phyloP scores from a whole-genome alignment of 2,329 filamentous ascomycete genomes.

The Tolypocladium cylindrosporum region DNA sequence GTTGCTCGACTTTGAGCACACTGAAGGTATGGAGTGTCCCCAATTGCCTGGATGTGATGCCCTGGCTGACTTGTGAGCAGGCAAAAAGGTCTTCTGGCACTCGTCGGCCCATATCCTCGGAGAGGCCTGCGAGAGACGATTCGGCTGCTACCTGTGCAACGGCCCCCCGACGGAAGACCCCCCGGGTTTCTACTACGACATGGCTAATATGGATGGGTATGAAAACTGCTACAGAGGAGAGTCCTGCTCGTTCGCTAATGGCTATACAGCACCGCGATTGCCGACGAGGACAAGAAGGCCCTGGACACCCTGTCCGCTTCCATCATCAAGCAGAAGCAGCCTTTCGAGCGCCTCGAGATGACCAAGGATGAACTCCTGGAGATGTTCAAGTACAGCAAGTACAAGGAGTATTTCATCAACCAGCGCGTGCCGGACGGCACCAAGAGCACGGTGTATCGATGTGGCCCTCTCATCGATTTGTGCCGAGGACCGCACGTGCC shows the following conservation, averaged over 20 bases:
- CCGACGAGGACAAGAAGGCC: conserved; percentile 76
- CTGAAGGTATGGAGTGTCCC: conserved; percentile 17
- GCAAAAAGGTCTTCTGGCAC: conserved; percentile 97
- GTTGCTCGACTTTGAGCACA: conserved; percentile 66
- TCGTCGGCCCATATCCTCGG: conserved; percentile 93
- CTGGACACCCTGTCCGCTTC: conserved; percentile 71
- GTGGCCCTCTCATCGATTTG: conserved; percentile 87
- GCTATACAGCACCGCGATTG: conserved; percentile 54
- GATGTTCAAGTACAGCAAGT: conserved; percentile 96
- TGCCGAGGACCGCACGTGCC: conserved; percentile 93
- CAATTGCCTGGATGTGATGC: background rate
- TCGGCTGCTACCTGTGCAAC: conserved; percentile 86
- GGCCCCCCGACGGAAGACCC: conserved; percentile 77
- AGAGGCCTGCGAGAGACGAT: conserved; percentile 83
- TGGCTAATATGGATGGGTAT: conserved; percentile 50
- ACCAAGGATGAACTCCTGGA: conserved; percentile 86
- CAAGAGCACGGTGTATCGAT: conserved; percentile 87
- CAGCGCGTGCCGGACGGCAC: conserved; percentile 64
- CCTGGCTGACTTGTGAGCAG: conserved; percentile 23
- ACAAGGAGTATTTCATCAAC: conserved; percentile 94
- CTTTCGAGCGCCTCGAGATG: conserved; percentile 80
- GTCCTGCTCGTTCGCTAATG: conserved; percentile 9
- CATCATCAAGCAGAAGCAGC: conserved; percentile 94
- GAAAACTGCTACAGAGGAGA: background rate
- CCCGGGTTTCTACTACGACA: conserved; percentile 90